A percentile compares a stretch with the other conserved stretches of the same genome.
Evolutionary conservation across 1,284 basidiomycete genomes (phyloP).

Genomic region (Athelia psychrophila): DNA sequence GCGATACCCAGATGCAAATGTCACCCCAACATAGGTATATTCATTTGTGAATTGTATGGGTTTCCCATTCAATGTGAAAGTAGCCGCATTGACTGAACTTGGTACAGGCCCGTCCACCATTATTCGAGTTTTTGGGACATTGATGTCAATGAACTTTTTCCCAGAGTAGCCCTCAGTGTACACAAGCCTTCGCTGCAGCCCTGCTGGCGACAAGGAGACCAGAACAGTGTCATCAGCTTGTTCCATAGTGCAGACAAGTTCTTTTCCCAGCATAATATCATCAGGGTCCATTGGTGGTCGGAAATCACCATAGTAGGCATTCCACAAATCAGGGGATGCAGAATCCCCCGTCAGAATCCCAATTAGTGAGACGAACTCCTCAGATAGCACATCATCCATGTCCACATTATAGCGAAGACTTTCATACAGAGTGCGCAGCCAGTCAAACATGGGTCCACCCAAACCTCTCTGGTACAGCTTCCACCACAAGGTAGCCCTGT

Average conservation of each 20-base stretch:
- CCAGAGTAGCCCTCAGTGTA: not conserved
- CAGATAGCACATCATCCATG: not conserved
- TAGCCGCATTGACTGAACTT: not conserved
- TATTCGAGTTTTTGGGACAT: not conserved
- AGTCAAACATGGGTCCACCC: slow-evolving; percentile 26
- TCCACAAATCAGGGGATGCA: slow-evolving; percentile 1
- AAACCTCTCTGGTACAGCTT: slow-evolving; percentile 20
- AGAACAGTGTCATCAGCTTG: not conserved
- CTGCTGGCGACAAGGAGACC: not conserved
- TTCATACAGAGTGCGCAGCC: slow-evolving; percentile 24
- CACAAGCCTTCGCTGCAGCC: not conserved
- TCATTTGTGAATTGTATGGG: not conserved
- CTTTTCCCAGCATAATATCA: not conserved
- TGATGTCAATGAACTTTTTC: not conserved
- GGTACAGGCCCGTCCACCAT: not conserved
- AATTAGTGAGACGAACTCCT: slow-evolving; percentile 1
- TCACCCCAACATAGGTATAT: slow-evolving; percentile 9
- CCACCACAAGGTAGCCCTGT: slow-evolving; percentile 26
- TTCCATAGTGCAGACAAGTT: not conserved
- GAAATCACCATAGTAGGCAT: not conserved
- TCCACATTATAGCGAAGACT: slow-evolving; percentile 3
- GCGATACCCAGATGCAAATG: slow-evolving; percentile 5
- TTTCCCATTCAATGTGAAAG: not conserved
- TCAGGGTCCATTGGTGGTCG: not conserved
- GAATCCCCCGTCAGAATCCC: slow-evolving; percentile 7